A percentile compares a stretch with the other conserved stretches of the same genome.
Evolutionary conservation across 1,284 basidiomycete species (phyloP).

Genomic region (Anthracocystis setariae): DNA sequence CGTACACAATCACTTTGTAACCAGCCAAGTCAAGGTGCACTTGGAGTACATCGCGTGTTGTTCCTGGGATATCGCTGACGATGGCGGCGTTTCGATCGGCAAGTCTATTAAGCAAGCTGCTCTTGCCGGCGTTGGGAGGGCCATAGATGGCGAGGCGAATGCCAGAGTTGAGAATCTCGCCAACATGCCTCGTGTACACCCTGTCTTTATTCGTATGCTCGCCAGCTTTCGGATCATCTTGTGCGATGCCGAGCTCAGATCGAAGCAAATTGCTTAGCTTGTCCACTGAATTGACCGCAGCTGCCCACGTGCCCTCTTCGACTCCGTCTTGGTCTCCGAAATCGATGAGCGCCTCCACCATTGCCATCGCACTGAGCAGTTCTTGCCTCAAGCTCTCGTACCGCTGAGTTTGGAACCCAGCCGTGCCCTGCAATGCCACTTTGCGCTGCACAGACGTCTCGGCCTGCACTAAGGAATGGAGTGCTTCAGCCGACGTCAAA

Average conservation of each 20-base stretch:
- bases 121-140: slow-evolving; percentile 89
- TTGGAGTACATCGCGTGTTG: slow-evolving; percentile 85
- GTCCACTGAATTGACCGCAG: slow-evolving; percentile 2
- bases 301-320: slow-evolving; percentile 77
- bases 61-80: slow-evolving; percentile 84
- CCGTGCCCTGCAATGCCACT: slow-evolving; percentile 77
- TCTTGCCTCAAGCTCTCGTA: slow-evolving; percentile 76
- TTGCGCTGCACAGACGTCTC: slow-evolving; percentile 83
- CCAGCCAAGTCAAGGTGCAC: slow-evolving; percentile 83
- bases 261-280: slow-evolving; percentile 12
- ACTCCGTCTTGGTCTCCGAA: slow-evolving; percentile 89
- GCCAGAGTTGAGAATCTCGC: slow-evolving; percentile 84
- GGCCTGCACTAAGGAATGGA: slow-evolving; percentile 83
- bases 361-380: slow-evolving; percentile 78
- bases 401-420: slow-evolving; percentile 69
- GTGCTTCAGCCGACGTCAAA: slow-evolving; percentile 83
- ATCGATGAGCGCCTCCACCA: slow-evolving; percentile 86
- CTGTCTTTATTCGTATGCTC: neutral
- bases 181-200: slow-evolving; percentile 73
- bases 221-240: neutral
- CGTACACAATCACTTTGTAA: slow-evolving; percentile 79
- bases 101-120: slow-evolving; percentile 81
- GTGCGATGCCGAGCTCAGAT: slow-evolving; percentile 10
- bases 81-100: slow-evolving; percentile 87
- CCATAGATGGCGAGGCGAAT: slow-evolving; percentile 85